phyloP scores from a whole-genome alignment of 208 protist species.

The Acanthamoeba royreba region DNA sequence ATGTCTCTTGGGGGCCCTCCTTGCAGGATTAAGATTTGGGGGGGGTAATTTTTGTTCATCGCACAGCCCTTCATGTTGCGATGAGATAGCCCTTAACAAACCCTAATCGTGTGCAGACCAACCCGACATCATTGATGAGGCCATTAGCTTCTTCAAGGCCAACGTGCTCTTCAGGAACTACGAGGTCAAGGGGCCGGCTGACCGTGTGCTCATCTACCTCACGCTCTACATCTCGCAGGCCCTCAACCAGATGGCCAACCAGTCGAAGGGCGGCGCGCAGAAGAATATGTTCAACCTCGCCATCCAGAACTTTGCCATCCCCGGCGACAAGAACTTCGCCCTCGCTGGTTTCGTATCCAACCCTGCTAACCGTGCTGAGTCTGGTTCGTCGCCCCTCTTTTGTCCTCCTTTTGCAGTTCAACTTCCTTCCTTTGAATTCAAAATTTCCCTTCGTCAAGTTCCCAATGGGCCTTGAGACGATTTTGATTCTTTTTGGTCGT shows the following conservation, averaged over 20 bases:
- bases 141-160: constrained; percentile 87
- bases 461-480: neutral
- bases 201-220: constrained; percentile 87
- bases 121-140: constrained; percentile 88
- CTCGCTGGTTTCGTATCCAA: constrained; percentile 70
- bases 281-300: constrained; percentile 78
- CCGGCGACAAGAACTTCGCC: constrained; percentile 79
- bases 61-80: neutral
- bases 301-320: constrained; percentile 78
- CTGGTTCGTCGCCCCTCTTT: constrained; percentile 51
- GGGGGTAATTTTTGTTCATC: neutral
- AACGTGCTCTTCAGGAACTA: constrained; percentile 90
- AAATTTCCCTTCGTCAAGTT: neutral
- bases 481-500: too few relatives aligned
- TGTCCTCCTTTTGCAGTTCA: neutral
- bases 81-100: neutral
- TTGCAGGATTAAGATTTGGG: neutral
- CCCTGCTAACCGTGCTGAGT: constrained; percentile 67
- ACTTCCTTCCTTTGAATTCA: neutral
- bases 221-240: constrained; percentile 89
- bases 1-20: neutral
- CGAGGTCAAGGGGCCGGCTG: constrained; percentile 84
- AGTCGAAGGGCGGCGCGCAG: constrained; percentile 62
- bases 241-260: constrained; percentile 72
- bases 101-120: neutral